Evolutionary conservation across 2,329 filamentous ascomycete genomes (phyloP), one percentile per base, ranked within the genome.

Genomic region (Pyrenophora teres): DNA sequence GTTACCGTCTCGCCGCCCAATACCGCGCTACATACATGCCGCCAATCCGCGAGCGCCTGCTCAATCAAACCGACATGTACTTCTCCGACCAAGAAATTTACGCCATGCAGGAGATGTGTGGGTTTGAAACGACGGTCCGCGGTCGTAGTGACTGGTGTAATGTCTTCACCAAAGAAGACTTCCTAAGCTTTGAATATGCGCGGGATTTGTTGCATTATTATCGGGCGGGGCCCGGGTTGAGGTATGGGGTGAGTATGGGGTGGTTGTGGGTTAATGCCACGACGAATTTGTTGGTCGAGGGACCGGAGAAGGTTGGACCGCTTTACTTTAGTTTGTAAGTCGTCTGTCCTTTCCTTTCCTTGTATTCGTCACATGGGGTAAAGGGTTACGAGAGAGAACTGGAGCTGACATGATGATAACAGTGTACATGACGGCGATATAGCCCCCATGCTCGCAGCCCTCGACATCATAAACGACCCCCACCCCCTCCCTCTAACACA

Each of bases 101-200:
- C 60, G 75, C 78, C 51, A 85, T 85, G 83, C 83, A 85, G 64
- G 81, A 85, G 58, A 79, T 84, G 73, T 85, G 83, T 62, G 83
- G 81, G 1, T 86, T 85, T 56, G 83, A 85, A 65, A 81, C 75
- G 0, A 77, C 80, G 2, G 78, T 79, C 0, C 76, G 79, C 50
- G 83, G 82, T 6, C 71, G 67, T 18, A 83, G 81, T 63, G 74
- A 75, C 5, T 85, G 82, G 82, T 85, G 82, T 56, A 68, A 79
- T 47, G 74, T 83, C 7, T 85, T 85, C 64, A 80, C 77, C 0
- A 71, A 73, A 27, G 68, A 79, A 1, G 82, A 85, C 40, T 84
- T 82, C 76, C 65, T 78, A 10, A 66, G 75, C 42, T 85, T 84
- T 54, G 82, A 83, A 58, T 85, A 85, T 60, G 83, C 81, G 2